Evolutionary conservation across 202 grass and related monocot species (phyloP).

Genomic region (Digitaria exilis): DNA sequence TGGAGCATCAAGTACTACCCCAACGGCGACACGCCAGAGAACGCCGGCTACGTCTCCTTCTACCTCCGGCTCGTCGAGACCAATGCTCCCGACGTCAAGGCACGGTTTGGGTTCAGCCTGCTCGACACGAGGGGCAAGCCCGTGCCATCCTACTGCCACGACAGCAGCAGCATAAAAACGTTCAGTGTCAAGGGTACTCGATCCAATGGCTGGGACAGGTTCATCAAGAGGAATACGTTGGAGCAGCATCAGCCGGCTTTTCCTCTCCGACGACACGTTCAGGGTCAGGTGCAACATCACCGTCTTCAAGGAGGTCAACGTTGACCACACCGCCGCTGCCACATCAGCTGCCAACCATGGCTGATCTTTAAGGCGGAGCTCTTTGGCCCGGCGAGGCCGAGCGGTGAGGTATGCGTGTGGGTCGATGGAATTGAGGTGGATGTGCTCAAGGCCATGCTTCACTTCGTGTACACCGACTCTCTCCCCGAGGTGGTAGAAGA

Average conservation of each 20-base stretch:
- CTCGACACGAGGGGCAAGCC: neutral
- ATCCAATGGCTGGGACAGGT: neutral
- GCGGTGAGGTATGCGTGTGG: neutral
- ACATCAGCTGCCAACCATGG: neutral
- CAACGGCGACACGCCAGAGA: neutral
- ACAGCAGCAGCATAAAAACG: too few relatives aligned
- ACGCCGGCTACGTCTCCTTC: neutral
- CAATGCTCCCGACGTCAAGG: neutral
- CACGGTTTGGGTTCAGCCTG: constrained; percentile 1
- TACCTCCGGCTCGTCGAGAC: neutral
- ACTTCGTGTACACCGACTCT: constrained; percentile 34
- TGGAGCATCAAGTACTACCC: constrained; percentile 30
- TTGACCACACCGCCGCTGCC: neutral
- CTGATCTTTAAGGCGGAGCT: constrained; percentile 13
- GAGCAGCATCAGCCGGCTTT: neutral
- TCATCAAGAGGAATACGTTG: neutral
- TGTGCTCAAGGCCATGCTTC: constrained; percentile 30
- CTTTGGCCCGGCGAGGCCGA: constrained; percentile 9
- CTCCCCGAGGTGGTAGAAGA: too few relatives aligned
- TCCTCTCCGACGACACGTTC: neutral
- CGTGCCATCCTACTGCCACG: neutral
- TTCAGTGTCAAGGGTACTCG: too few relatives aligned
- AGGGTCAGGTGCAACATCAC: neutral
- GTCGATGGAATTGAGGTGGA: neutral
- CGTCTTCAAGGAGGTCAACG: neutral